Evolutionary conservation across 768 basidiomycete genomes (phyloP), one percentile per base, ranked within the genome.

Genomic region (Kwoniella europaea): DNA sequence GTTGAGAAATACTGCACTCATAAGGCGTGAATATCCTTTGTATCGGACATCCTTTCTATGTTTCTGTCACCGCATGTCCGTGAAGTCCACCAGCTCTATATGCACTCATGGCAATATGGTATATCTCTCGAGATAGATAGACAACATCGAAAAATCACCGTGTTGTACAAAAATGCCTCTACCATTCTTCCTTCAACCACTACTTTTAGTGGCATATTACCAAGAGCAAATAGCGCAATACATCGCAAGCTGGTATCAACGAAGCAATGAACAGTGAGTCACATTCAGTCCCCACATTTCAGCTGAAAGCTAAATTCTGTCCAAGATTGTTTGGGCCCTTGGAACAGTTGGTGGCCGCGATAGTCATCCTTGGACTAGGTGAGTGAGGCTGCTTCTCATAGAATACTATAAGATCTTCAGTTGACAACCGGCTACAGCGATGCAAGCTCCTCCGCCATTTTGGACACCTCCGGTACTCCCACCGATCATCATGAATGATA

Each of bases 261-360:
- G 58, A 16, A 69, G 53, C 27, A 69, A 61, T 24, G 71, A 72
- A n/a, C 59, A 58, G 72, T 69, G 29, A 65, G 72, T 62, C 7
- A 24, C 24, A 3, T 2, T 15, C 27, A 22, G 10, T 35, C 6
- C 3, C 20, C 10, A 63, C 5, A 10, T 43, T 6, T 24, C 22
- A n/a, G 20, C 44, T 67, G 50, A 64, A 56, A 10, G 15, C 50
- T 7, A 10, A 50, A 18, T 50, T 15, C 35, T 35, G 35, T 35
- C 46, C 3, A 18, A 78, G 79, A 52, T 22, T 80, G 1, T 80
- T 80, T 63, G 79, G 79, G 6, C 79, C 77, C 4, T 55, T 80
- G 22, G 79, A 80, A 46, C 77, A 80, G 43, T 24, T 65, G 3
- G 75, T 80, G 0, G 71, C 71, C 2, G 73, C 70, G 1, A 59